These are phyloP conservation scores for Sphagnum tenellum DNA, from an alignment of 225 moss, liverwort and hornwort genomes.

Conservation along the genomic window DNA sequence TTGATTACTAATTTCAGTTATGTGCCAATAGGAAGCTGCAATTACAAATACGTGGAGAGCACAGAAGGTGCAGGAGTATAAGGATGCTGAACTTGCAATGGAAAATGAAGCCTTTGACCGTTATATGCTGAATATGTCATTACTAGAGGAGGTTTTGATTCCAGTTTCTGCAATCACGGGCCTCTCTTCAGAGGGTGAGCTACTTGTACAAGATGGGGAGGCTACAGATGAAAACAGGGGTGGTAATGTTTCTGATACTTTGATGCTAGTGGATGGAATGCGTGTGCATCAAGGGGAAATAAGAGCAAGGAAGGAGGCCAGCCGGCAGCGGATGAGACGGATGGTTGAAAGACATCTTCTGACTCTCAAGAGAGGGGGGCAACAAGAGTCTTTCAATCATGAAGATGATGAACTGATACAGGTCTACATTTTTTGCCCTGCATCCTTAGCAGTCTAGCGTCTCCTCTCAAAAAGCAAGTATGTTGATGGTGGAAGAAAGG, in stretches of 20 bases:
- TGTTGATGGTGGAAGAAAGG: too few species aligned
- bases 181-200: conserved; percentile 43
- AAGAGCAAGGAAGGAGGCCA: conserved; percentile 52
- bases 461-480: too few species aligned
- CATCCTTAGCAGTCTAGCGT: too few species aligned
- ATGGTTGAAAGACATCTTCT: conserved; percentile 49
- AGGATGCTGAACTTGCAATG: conserved; percentile 39
- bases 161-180: conserved; percentile 45
- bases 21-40: conserved; percentile 60
- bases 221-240: conserved; percentile 20
- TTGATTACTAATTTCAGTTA: too few species aligned
- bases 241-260: conserved; percentile 24
- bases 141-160: conserved; percentile 80
- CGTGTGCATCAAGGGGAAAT: conserved; percentile 39
- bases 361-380: conserved; percentile 48
- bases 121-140: conserved; percentile 59
- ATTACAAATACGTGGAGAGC: conserved; percentile 72
- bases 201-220: conserved; percentile 34
- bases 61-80: conserved; percentile 63
- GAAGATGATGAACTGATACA: too few species aligned
- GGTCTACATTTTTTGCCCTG: too few species aligned
- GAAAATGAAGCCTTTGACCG: conserved; percentile 96
- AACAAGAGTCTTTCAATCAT: background rate
- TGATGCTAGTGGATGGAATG: conserved; percentile 58
- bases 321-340: conserved; percentile 47